Evolutionary conservation across 2,329 filamentous ascomycete species (phyloP), one percentile per base, ranked within the genome.

Genomic region (Neonectria hederae): DNA sequence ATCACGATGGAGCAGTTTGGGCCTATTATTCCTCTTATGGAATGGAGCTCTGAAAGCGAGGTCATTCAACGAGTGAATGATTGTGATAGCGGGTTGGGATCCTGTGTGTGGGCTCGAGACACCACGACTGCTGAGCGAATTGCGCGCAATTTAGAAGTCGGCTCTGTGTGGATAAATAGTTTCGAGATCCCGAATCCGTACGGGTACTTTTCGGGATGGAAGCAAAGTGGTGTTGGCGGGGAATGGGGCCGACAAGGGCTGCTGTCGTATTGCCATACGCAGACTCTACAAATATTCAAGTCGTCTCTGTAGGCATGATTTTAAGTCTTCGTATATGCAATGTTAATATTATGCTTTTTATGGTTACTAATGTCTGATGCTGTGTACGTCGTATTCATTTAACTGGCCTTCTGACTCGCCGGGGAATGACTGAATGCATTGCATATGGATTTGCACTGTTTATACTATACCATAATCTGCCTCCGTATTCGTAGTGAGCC

Each of bases 1-100:
- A 85, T 88, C 4, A 75, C 77, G 3, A 86, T 86, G 68, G 84
- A 87, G 75, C 82, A 80, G 17, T 76, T 76, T 52, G 84, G 28
- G 0, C 89, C 89, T 0, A 87, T 91, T 52, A 80, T 91, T 6
- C 89, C 89, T 0, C 76, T 90, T 8, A 72, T 90, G 54, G 83
- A 81, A 8, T 92, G 88, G 87, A 79, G 79, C 0, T 81, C 84
- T 24, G 88, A 91, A 65, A 83, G 83, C 7, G 87, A 90, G 14
- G 85, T 88, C 2, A 76, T 90, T 35, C 72, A 74, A 2, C 81
- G 86, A 13, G 86, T 84, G 0, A 89, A 89, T 59, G 76, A 83
- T 24, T 79, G 78, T 4, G 45, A 59, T 6, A 59, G 56, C 28
- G 56, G 56, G 3, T n/a, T 59, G 8, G 56, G 56, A 21, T 48